Evolutionary conservation across 192 early-diverging fungal species (phyloP).

Genomic region (Mortierella claussenii): DNA sequence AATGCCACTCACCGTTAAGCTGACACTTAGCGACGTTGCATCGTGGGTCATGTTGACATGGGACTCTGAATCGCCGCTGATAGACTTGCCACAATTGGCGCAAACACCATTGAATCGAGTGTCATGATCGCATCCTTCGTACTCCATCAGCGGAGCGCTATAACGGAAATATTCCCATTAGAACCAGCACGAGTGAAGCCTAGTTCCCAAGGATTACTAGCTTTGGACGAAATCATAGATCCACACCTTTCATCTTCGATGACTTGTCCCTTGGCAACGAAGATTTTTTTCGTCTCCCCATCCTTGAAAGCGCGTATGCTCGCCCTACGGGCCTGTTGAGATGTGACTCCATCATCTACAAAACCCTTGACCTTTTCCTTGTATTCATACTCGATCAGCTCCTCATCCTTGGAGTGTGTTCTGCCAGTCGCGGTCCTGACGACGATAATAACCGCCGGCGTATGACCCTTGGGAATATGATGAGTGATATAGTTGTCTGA

Average conservation of each 20-base stretch:
- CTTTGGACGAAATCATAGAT: too few relatives aligned
- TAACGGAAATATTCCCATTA: too few relatives aligned
- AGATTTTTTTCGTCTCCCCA: slow-evolving; percentile 11
- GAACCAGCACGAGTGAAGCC: too few relatives aligned
- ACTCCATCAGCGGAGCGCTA: slow-evolving; percentile 10
- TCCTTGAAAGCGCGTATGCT: slow-evolving; percentile 38
- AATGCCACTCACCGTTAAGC: slow-evolving; percentile 17
- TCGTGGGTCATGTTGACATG: slow-evolving; percentile 47
- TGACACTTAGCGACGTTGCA: slow-evolving; percentile 38
- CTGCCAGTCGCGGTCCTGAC: slow-evolving; percentile 19
- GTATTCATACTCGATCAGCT: slow-evolving; percentile 45
- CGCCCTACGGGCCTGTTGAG: slow-evolving; percentile 19
- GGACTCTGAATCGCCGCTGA: slow-evolving; percentile 1
- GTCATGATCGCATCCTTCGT: slow-evolving; percentile 42
- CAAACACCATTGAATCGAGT: slow-evolving; percentile 35
- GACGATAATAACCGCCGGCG: slow-evolving; percentile 27
- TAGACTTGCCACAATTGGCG: slow-evolving; percentile 23
- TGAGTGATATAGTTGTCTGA: slow-evolving; percentile 13
- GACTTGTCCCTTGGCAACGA: slow-evolving; percentile 22
- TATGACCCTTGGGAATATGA: slow-evolving; percentile 14
- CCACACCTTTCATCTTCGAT: slow-evolving; percentile 19
- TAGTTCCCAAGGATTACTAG: background rate
- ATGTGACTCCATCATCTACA: slow-evolving; percentile 20
- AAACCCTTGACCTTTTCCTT: slow-evolving; percentile 32
- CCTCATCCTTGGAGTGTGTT: slow-evolving; percentile 32